A percentile compares a stretch with the other conserved stretches of the same genome.
Conservation (phyloP, 2,329 filamentous ascomycete genomes). For the Arthrobotrys musiformis region DNA sequence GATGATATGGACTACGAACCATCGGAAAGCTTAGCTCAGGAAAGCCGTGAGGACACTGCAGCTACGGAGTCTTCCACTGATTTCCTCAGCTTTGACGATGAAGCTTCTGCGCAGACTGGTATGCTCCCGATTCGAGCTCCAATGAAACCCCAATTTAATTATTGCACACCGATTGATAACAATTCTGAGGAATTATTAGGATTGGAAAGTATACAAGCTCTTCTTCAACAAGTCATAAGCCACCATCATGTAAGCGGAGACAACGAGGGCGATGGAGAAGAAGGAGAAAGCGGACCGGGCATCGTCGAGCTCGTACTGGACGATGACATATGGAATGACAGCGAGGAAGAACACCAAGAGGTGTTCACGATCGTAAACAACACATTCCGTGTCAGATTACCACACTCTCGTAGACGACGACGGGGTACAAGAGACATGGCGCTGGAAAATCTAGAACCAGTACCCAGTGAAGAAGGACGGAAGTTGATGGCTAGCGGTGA, state of each 20-base stretch:
- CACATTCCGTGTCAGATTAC: conserved; percentile 53
- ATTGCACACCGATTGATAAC: conserved; percentile 16
- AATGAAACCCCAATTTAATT: too few species aligned
- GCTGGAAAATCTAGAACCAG: conserved; percentile 69
- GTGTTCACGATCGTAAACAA: conserved; percentile 51
- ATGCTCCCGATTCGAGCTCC: neutral
- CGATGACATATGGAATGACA: conserved; percentile 60
- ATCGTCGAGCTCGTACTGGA: conserved; percentile 40
- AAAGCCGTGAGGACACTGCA: conserved; percentile 33
- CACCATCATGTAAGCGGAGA: conserved; percentile 60
- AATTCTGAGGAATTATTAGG: neutral
- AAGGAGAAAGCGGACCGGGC: conserved; percentile 58
- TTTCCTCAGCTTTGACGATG: conserved; percentile 61
- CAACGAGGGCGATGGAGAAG: conserved; percentile 59
- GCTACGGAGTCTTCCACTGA: conserved; percentile 58
- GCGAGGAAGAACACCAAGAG: conserved; percentile 61
- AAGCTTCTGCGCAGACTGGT: conserved; percentile 51
- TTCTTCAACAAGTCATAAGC: conserved; percentile 20
- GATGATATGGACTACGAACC: conserved; percentile 61
- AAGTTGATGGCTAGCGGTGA: conserved; percentile 83
- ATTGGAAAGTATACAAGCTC: conserved; percentile 5
- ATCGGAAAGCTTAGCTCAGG: conserved; percentile 32
- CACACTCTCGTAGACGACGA: conserved; percentile 61
- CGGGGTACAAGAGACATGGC: conserved; percentile 69
- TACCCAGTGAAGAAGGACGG: conserved; percentile 80